Evolutionary conservation across 2,329 filamentous ascomycete genomes (phyloP).

Genomic region (Paracamarosporium sp.): DNA sequence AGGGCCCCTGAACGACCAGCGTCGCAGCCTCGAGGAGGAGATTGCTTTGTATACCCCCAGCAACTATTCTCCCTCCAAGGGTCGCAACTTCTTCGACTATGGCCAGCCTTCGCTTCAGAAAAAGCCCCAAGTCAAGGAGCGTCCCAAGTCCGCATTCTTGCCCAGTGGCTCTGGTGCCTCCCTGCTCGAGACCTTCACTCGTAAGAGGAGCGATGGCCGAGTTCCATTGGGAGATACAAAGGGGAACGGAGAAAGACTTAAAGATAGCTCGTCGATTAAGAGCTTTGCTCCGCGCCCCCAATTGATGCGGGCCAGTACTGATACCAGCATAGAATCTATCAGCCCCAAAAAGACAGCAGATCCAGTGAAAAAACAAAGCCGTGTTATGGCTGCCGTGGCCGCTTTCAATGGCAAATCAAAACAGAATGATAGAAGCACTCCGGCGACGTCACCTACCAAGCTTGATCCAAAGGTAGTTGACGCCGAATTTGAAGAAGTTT

Average conservation of each 20-base stretch:
- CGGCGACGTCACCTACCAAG: constrained; percentile 38
- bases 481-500: constrained; percentile 66
- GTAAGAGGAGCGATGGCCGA: constrained; percentile 44
- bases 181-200: constrained; percentile 47
- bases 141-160: constrained; percentile 61
- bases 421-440: constrained; percentile 35
- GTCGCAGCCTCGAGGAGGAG: constrained; percentile 59
- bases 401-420: constrained; percentile 63
- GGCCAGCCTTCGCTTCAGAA: constrained; percentile 53
- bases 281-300: constrained; percentile 23
- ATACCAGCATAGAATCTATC: constrained; percentile 28
- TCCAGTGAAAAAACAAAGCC: constrained; percentile 51
- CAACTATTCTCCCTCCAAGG: constrained; percentile 66
- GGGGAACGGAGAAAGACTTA: constrained; percentile 36
- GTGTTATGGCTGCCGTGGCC: constrained; percentile 70
- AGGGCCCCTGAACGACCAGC: constrained; percentile 53
- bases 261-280: constrained; percentile 34
- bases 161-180: constrained; percentile 50
- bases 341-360: constrained; percentile 19
- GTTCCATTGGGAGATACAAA: constrained; percentile 41
- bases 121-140: constrained; percentile 42
- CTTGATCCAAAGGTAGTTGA: constrained; percentile 65
- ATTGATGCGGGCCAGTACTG: constrained; percentile 37
- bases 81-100: constrained; percentile 65
- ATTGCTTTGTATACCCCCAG: constrained; percentile 65